Evolutionary conservation across 495 filamentous ascomycete genomes (phyloP), one percentile per base, ranked within the genome.

Genomic region (Penicillium bialowiezense): DNA sequence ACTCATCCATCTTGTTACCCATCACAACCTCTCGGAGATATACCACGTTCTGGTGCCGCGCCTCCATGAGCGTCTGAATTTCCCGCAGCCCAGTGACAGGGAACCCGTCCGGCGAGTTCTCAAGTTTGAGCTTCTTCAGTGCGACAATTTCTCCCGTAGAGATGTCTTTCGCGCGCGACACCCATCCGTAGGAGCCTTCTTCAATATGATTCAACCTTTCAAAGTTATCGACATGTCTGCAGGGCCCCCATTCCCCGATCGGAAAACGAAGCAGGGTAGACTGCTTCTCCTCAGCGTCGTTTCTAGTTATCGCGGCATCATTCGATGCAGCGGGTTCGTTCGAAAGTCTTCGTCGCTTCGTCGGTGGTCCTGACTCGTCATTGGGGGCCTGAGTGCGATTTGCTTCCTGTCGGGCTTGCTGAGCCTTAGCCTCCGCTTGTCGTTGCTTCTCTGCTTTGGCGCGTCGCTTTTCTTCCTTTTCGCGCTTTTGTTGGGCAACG

Each of bases 141-240:
- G 93, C 93, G 17, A 97, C 91, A 6, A 98, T 77, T 50, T 90
- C 83, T 6, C 90, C 90, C 1, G 93, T 95, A 3, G 75, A 75
- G 9, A 77, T 79, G 63, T 96, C 90, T 51, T 75, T 83, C 7
- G 92, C 93, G 21, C 93, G 74, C 33, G 92, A 91, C 3, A 98
- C 93, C 82, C 84, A 91, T 42, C 93, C 93, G 70, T 97, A 98
- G 1, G 89, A 87, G 43, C 93, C 93, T 67, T 98, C 93, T 64
- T 97, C 93, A 59, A 98, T 98, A 68, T 93, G 87, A 60, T 98
- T 98, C 51, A 98, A 72, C 50, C 84, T 85, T 64, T 96, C 89
- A 67, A 91, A 97, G 63, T 91, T 86, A 64, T 92, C 86, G 39
- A 96, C 85, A 72, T 88, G 86, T 54, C 90, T 78, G 60, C 87